Conservation (phyloP, 352 stramenopile genomes). For the Pythium myriotylum region DNA sequence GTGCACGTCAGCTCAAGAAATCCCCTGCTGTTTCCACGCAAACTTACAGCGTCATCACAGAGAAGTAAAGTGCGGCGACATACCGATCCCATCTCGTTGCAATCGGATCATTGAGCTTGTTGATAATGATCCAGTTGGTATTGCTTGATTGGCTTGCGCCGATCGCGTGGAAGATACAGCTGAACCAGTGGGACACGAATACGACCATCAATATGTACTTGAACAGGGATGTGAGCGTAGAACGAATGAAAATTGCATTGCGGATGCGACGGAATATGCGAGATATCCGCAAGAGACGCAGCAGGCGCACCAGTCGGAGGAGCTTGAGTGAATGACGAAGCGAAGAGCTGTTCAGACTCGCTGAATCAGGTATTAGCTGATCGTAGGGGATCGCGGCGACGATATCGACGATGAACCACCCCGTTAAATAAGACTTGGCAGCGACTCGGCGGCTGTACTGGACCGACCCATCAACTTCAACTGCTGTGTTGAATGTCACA, state of each 20-base stretch:
- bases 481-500: slow-evolving; percentile 29
- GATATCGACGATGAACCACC: slow-evolving; percentile 35
- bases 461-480: slow-evolving; percentile 32
- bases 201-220: slow-evolving; percentile 72
- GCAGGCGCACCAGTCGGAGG: slow-evolving; percentile 56
- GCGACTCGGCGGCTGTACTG: slow-evolving; percentile 18
- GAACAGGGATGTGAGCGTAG: slow-evolving; percentile 62
- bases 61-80: slow-evolving; percentile 66
- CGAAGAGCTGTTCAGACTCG: slow-evolving; percentile 25
- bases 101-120: slow-evolving; percentile 37
- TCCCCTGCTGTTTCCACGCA: not conserved
- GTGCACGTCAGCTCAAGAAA: not conserved
- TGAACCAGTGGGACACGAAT: slow-evolving; percentile 78
- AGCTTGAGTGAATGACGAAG: slow-evolving; percentile 60
- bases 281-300: slow-evolving; percentile 71
- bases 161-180: slow-evolving; percentile 67
- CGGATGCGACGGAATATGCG: slow-evolving; percentile 68
- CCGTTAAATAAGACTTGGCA: slow-evolving; percentile 25
- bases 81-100: slow-evolving; percentile 60
- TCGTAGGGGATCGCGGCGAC: slow-evolving; percentile 53
- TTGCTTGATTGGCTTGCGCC: slow-evolving; percentile 20
- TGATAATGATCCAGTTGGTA: slow-evolving; percentile 45
- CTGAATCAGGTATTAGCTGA: slow-evolving; percentile 31
- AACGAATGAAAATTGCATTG: slow-evolving; percentile 71
- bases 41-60: slow-evolving; percentile 73